These are phyloP conservation scores for Podila epicladia DNA, from an alignment of 192 early-diverging fungal species.

Conservation along the genomic window DNA sequence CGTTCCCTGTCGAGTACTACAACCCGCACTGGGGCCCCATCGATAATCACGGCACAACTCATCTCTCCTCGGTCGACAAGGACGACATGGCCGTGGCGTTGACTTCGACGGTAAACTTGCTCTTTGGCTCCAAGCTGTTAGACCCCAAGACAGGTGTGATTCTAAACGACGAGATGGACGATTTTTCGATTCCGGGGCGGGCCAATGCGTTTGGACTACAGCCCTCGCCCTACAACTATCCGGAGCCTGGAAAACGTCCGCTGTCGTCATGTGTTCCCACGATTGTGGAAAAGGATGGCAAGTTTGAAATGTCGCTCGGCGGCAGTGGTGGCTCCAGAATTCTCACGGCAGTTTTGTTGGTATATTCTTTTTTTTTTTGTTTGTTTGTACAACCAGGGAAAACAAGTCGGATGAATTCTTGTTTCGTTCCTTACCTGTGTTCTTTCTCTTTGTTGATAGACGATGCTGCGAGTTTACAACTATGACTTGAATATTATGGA, in stretches of 20 bases:
- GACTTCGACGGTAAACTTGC: conserved; percentile 90
- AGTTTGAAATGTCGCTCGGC: conserved; percentile 79
- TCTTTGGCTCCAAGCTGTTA: conserved; percentile 90
- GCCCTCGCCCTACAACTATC: conserved; percentile 88
- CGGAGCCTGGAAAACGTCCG: conserved; percentile 86
- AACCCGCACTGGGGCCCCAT: conserved; percentile 79
- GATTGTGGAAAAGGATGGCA: conserved; percentile 71
- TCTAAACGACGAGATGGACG: conserved; percentile 96
- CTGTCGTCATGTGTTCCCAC: conserved; percentile 73
- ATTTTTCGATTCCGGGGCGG: conserved; percentile 83
- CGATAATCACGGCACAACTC: conserved; percentile 91
- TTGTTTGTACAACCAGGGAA: background rate
- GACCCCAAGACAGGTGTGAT: conserved; percentile 89
- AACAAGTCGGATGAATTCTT: too few relatives aligned
- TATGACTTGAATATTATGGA: conserved; percentile 70
- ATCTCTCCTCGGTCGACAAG: conserved; percentile 82
- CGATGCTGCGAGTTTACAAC: conserved; percentile 80
- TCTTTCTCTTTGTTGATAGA: conserved; percentile 49
- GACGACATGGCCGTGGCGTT: conserved; percentile 83
- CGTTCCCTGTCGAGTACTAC: conserved; percentile 80
- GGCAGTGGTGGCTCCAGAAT: conserved; percentile 93
- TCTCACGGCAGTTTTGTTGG: conserved; percentile 72
- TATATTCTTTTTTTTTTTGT: conserved; percentile 22
- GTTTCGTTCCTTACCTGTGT: background rate
- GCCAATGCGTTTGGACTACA: conserved; percentile 82